Evolutionary conservation across 148 eudicot species (phyloP).

Genomic region (Amaranthus palmeri): DNA sequence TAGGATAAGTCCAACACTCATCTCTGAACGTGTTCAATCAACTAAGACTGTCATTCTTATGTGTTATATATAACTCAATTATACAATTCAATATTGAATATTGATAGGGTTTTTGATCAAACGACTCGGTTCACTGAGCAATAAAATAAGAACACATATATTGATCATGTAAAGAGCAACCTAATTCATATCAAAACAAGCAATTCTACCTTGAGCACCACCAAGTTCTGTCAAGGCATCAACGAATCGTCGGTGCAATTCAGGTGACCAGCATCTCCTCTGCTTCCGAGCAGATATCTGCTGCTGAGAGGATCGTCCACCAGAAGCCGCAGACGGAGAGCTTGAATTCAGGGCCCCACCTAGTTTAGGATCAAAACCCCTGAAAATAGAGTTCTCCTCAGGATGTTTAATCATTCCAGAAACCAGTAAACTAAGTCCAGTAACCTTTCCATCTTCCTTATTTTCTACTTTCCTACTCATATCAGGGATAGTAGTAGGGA

Average conservation of each 20-base stretch:
- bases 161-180: not conserved
- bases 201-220: slow-evolving; percentile 64
- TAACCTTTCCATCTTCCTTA: slow-evolving; percentile 25
- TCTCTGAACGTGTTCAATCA: no score
- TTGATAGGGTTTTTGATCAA: no score
- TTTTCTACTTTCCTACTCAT: slow-evolving; percentile 24
- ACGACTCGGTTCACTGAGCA: no score
- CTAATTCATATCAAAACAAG: not conserved
- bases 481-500: slow-evolving; percentile 23
- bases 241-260: slow-evolving; percentile 69
- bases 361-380: slow-evolving; percentile 32
- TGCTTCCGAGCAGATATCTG: slow-evolving; percentile 55
- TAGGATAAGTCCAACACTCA: not conserved
- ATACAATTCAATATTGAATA: no score
- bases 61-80: no score
- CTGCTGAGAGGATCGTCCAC: slow-evolving; percentile 18
- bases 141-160: no score
- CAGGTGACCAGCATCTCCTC: slow-evolving; percentile 86
- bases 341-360: slow-evolving; percentile 19
- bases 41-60: no score
- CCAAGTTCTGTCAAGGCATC: slow-evolving; percentile 76
- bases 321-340: slow-evolving; percentile 23
- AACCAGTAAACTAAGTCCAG: slow-evolving; percentile 42
- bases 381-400: slow-evolving; percentile 26
- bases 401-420: slow-evolving; percentile 35